These are phyloP conservation scores for Castanea mollissima DNA, from an alignment of 306 rosid species.

Conservation along the genomic window DNA sequence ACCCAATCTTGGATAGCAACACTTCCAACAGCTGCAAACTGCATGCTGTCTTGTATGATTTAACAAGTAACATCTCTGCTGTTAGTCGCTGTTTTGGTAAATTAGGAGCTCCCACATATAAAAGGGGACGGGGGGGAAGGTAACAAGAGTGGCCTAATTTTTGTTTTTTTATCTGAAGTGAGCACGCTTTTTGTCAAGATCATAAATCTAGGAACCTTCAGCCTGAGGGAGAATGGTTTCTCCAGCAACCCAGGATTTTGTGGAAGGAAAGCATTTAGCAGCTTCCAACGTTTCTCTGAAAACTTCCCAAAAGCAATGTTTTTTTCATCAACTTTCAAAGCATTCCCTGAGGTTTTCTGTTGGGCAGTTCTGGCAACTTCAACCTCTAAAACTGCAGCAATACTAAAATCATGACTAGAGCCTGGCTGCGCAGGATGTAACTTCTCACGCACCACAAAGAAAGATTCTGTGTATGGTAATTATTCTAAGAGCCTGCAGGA, in stretches of 20 bases:
- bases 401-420: constrained; percentile 51
- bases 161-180: constrained; percentile 75
- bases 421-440: constrained; percentile 76
- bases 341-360: constrained; percentile 53
- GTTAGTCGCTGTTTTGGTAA: not conserved
- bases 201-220: constrained; percentile 85
- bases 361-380: constrained; percentile 59
- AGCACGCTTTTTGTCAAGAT: constrained; percentile 88
- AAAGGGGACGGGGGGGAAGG: too few species aligned
- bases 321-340: constrained; percentile 72
- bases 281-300: constrained; percentile 89
- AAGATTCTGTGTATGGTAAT: constrained; percentile 87
- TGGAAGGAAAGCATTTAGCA: constrained; percentile 83
- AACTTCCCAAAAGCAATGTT: constrained; percentile 73
- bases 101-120: not conserved
- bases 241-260: constrained; percentile 93
- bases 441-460: constrained; percentile 92
- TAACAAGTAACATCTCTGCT: not conserved
- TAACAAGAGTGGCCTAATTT: too few species aligned
- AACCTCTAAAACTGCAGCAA: constrained; percentile 61
- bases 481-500: constrained; percentile 91
- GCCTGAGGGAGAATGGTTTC: constrained; percentile 80
- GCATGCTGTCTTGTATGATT: not conserved
- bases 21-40: not conserved
- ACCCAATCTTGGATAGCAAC: not conserved